Base-by-base conservation (phyloP, 164 flowering plant genomes). In the Vitis amurensis region DNA sequence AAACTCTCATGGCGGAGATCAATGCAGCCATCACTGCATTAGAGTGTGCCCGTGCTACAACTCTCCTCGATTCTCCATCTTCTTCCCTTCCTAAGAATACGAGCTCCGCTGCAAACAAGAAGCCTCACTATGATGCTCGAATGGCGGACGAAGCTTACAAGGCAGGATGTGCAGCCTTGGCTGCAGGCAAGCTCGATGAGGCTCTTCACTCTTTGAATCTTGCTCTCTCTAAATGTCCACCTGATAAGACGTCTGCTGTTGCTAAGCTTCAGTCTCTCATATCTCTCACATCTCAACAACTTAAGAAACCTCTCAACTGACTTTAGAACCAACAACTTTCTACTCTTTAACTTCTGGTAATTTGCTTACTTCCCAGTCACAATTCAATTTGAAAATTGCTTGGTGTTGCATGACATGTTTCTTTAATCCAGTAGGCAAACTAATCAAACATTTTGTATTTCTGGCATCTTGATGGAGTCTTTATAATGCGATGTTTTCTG, bases 211-310 rank as follows among this genome's bases (percentile, higher is more conserved):
- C 84, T 37, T 71, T 93, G 71, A 83, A 85, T 48, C 13, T 81
- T 15, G 77, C 94, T 58, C 89, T 93, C 23, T 80, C 91, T 58
- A 88, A 84, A 52, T 91, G 94, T 78, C 96, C 94, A 8, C 93
- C 98, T 66, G 84, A 88, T 17, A 85, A 78, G 73, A 74, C 86
- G 29, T 81, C 87, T 71, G 94, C 94, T 47, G 76, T 91, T 23
- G 78, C 89, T 27, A 91, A 91, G 84, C 84, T 93, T 70, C 89
- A 82, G 63, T 87, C 94, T 55, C 87, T 87, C 61, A 88, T 91
- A 47, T 84, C 91, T 27, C 69, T 81, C 30, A 79, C 93, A 3
- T 83, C 98, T 52, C 86, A 80, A 73, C 91, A 86, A 47, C 85
- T 86, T 57, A 74, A 64, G 29, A 80, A 67, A 64, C 69, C 83